A percentile compares a stretch with the other conserved stretches of the same genome.
Evolutionary conservation across 73 alveolate genomes (phyloP).

Genomic region (Paramecium octaurelia): DNA sequence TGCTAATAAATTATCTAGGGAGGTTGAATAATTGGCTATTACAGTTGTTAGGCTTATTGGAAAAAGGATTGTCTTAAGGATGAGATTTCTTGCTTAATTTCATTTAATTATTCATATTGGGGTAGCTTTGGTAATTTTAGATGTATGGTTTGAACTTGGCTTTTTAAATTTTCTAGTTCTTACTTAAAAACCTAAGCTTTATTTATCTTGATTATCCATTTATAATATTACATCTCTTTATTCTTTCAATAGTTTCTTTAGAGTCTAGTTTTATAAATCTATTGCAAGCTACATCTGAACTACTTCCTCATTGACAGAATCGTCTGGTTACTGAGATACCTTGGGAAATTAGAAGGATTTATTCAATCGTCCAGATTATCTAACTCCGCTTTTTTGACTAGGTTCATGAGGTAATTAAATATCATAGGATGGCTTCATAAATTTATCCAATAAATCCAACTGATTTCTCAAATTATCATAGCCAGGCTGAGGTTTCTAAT

Average conservation of each 20-base stretch:
- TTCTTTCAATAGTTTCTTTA: not conserved
- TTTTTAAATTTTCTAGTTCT: not conserved
- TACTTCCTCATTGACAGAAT: not conserved
- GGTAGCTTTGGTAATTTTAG: not conserved
- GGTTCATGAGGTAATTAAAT: not conserved
- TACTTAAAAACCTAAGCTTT: not conserved
- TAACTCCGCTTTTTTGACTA: not conserved
- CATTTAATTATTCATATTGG: not conserved
- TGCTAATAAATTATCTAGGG: not conserved
- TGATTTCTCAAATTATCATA: not conserved
- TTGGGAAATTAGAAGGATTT: conserved; percentile 5
- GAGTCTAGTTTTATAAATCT: not conserved
- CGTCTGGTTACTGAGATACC: not conserved
- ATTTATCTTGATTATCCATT: not conserved
- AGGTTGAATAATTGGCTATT: not conserved
- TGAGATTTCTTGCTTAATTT: not conserved
- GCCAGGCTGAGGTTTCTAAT: not conserved
- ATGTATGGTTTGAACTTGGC: not conserved
- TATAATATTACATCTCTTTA: not conserved
- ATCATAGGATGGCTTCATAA: not conserved
- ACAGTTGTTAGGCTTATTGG: not conserved
- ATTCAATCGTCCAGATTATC: not conserved
- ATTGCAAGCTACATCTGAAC: not conserved
- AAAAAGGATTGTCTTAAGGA: not conserved
- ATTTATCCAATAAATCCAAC: not conserved